Evolutionary conservation across 2,329 filamentous ascomycete genomes (phyloP).

Genomic region (Fusarium tanahbumbuense): DNA sequence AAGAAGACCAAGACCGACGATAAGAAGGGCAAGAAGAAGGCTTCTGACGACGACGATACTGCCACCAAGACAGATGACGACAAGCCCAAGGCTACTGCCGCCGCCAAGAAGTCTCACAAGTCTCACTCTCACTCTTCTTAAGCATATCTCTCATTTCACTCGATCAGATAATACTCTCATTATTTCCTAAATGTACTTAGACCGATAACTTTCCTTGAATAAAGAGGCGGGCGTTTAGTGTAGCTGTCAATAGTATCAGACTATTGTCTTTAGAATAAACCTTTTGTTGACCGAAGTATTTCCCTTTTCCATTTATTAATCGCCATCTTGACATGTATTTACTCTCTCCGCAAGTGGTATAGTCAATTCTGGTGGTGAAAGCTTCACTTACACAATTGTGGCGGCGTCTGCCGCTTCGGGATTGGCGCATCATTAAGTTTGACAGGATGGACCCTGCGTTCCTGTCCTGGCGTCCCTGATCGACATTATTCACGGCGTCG

Average conservation of each 20-base stretch:
- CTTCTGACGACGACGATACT: background rate
- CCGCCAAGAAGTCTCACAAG: background rate
- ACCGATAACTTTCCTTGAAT: background rate
- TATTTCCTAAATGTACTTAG: background rate
- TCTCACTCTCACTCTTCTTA: background rate
- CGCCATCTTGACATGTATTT: fast-evolving
- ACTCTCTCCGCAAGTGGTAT: background rate
- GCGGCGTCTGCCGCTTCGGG: background rate
- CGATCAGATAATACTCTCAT: background rate
- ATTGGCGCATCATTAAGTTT: background rate
- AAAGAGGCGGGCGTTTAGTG: background rate
- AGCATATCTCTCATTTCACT: too few relatives aligned
- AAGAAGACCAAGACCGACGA: too few relatives aligned
- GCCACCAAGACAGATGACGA: background rate
- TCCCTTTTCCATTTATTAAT: background rate
- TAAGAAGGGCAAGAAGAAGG: background rate
- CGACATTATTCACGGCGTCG: background rate
- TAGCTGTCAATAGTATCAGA: background rate
- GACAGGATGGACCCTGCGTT: background rate
- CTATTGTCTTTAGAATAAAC: background rate
- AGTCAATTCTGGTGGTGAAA: background rate
- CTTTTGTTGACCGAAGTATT: background rate
- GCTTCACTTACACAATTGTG: too few relatives aligned
- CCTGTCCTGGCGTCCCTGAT: background rate
- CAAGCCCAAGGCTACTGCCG: background rate